Evolutionary conservation across 148 eudicot species (phyloP).

Genomic region (Polygonum maritimum): DNA sequence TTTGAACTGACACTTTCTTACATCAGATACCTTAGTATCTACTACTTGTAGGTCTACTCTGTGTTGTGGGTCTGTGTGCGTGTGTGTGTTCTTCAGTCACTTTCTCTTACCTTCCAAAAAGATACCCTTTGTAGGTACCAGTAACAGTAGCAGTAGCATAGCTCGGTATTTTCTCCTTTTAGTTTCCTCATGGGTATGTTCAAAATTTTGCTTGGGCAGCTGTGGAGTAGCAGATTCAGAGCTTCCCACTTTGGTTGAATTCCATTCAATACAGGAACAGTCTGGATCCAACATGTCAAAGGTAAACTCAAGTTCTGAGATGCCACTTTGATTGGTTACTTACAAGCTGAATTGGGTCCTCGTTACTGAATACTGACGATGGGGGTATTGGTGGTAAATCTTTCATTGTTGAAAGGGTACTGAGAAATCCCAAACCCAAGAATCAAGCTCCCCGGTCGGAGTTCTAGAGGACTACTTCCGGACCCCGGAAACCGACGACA

Average conservation of each 20-base stretch:
- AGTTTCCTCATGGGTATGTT: not conserved
- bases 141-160: not conserved
- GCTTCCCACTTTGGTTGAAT: not conserved
- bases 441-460: constrained; percentile 52
- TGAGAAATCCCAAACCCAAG: constrained; percentile 34
- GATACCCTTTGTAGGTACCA: not conserved
- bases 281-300: not conserved
- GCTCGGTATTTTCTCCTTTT: not conserved
- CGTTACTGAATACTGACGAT: not conserved
- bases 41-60: not conserved
- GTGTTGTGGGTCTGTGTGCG: too few relatives aligned
- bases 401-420: constrained; percentile 7
- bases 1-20: not conserved
- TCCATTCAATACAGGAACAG: not conserved
- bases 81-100: not conserved
- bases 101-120: not conserved
- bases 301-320: not conserved
- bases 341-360: not conserved
- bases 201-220: not conserved
- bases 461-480: constrained; percentile 67
- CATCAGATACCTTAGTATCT: not conserved
- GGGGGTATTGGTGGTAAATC: not conserved
- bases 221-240: not conserved
- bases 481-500: constrained; percentile 46
- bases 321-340: not conserved